Percentiles rank a stretch among this genome's conserved stretches.
These are phyloP conservation scores for Plantago ovata DNA, from an alignment of 257 asterid species.

Conservation along the genomic window DNA sequence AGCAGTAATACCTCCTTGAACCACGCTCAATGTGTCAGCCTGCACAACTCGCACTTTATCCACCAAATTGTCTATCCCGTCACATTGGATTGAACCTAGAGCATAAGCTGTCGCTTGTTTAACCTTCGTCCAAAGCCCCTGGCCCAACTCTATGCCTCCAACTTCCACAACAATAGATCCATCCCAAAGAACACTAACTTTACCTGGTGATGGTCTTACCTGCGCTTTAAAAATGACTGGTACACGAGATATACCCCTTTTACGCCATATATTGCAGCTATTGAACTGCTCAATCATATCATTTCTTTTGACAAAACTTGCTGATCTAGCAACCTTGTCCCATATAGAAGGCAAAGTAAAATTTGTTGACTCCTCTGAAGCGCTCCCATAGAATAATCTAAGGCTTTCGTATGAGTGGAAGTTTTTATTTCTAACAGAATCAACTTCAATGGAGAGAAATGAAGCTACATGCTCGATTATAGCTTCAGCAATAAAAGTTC, in stretches of 20 bases:
- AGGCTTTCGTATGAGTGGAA: slow-evolving; percentile 61
- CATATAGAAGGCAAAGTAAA: slow-evolving; percentile 53
- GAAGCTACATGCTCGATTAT: slow-evolving; percentile 57
- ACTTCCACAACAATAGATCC: slow-evolving; percentile 65
- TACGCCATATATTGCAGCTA: slow-evolving; percentile 35
- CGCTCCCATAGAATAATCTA: slow-evolving; percentile 27
- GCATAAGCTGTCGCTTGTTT: slow-evolving; percentile 54
- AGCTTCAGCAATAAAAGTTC: slow-evolving; percentile 61
- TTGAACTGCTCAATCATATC: slow-evolving; percentile 37
- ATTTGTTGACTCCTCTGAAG: slow-evolving; percentile 38
- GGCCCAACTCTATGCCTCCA: slow-evolving; percentile 75
- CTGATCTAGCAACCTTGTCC: slow-evolving; percentile 49
- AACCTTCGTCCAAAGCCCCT: slow-evolving; percentile 84
- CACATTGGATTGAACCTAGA: slow-evolving; percentile 48
- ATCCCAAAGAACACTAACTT: slow-evolving; percentile 58
- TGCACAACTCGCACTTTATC: slow-evolving; percentile 62
- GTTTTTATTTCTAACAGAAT: slow-evolving; percentile 43
- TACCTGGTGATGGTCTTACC: slow-evolving; percentile 42
- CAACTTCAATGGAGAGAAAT: slow-evolving; percentile 43
- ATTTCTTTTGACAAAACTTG: slow-evolving; percentile 33
- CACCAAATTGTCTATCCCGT: slow-evolving; percentile 39
- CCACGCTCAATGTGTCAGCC: slow-evolving; percentile 58
- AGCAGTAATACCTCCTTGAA: slow-evolving; percentile 58
- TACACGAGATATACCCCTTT: slow-evolving; percentile 65
- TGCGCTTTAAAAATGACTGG: slow-evolving; percentile 35